A percentile compares a stretch with the other conserved stretches of the same genome.
Evolutionary conservation across 2,329 filamentous ascomycete species (phyloP).

Genomic region (Rhinocladiella mackenziei): DNA sequence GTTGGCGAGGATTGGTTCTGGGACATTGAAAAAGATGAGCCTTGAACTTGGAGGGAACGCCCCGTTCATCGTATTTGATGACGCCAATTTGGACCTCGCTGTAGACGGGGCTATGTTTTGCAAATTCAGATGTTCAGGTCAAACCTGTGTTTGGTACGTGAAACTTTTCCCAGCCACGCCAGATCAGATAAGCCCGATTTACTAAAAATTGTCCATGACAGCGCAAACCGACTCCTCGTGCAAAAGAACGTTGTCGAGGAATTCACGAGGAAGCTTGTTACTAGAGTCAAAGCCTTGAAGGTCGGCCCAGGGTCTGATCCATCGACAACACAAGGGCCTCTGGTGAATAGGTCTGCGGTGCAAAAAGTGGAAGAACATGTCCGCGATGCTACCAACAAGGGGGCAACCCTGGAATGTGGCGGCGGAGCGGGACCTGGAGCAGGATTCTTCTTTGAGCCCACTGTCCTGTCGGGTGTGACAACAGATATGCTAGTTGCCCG

Average conservation of each 20-base stretch:
- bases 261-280: slow-evolving; percentile 62
- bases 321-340: neutral
- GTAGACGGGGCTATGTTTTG: slow-evolving; percentile 6
- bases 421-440: neutral
- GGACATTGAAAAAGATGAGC: slow-evolving; percentile 39
- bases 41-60: slow-evolving; percentile 43
- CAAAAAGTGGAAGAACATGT: slow-evolving; percentile 5
- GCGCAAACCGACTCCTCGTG: slow-evolving; percentile 70
- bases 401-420: slow-evolving; percentile 25
- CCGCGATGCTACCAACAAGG: slow-evolving; percentile 21
- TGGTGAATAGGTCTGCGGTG: neutral
- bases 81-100: slow-evolving; percentile 35
- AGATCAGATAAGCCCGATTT: no score
- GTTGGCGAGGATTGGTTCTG: slow-evolving; percentile 31
- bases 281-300: neutral
- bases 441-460: slow-evolving; percentile 18
- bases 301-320: neutral
- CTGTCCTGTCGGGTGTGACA: slow-evolving; percentile 15
- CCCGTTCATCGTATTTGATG: slow-evolving; percentile 40
- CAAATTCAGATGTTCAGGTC: slow-evolving; percentile 20
- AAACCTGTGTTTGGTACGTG: slow-evolving; percentile 11
- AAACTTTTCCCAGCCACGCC: no score
- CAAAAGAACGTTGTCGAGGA: no score
- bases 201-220: no score
- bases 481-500: slow-evolving; percentile 12